A percentile compares a stretch with the other conserved stretches of the same genome.
These are phyloP conservation scores for Cicer judaicum DNA, from an alignment of 306 rosid species.

Conservation along the genomic window DNA sequence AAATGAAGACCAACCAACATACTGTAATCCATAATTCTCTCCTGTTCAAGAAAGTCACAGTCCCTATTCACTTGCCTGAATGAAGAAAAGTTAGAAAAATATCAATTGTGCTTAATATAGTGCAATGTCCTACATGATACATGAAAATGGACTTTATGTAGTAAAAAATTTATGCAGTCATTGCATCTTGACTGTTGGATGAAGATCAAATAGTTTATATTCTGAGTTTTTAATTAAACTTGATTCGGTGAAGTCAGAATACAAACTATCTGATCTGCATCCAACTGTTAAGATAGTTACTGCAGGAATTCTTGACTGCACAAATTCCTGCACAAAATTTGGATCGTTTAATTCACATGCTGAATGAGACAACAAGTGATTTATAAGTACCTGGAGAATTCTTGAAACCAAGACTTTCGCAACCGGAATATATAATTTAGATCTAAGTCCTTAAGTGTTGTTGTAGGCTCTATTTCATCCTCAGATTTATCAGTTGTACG, in stretches of 20 bases:
- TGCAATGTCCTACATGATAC: background rate
- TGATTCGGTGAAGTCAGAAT: too few relatives aligned
- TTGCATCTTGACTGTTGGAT: too few relatives aligned
- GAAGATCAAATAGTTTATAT: too few relatives aligned
- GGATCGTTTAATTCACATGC: background rate
- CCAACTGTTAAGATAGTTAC: background rate
- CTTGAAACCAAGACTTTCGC: conserved; percentile 84
- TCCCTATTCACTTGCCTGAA: conserved; percentile 96
- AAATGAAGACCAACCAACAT: conserved; percentile 95
- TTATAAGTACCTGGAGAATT: conserved; percentile 74
- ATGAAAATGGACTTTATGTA: background rate
- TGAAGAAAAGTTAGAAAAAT: conserved; percentile 37
- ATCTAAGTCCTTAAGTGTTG: conserved; percentile 97
- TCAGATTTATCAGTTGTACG: conserved; percentile 87
- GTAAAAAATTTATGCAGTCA: background rate
- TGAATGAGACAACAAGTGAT: conserved; percentile 47
- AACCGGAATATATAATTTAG: conserved; percentile 84
- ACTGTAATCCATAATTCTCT: conserved; percentile 98
- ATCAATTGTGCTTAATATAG: background rate
- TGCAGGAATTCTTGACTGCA: background rate
- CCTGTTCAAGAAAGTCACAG: conserved; percentile 95
- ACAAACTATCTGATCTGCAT: background rate
- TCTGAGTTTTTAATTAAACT: too few relatives aligned
- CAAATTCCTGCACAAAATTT: background rate
- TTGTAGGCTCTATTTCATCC: conserved; percentile 81